Conservation (phyloP, 352 stramenopile genomes). For the Pythium pectinolyticum region DNA sequence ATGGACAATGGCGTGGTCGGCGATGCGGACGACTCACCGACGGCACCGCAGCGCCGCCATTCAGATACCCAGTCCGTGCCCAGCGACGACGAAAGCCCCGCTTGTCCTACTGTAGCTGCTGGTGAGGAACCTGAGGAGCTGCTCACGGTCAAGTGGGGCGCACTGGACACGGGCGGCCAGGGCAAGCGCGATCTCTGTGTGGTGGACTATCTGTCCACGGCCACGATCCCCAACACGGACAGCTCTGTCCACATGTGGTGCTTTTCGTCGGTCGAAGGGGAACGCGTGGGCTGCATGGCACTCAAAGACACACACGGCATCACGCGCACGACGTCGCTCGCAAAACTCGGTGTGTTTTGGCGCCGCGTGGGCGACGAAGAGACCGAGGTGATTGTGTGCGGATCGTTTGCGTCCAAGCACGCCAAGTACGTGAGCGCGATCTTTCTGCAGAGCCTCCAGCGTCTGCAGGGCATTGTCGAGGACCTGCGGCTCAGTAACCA, state of each 20-base stretch:
- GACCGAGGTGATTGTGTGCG: slow-evolving; percentile 78
- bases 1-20: background rate
- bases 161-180: slow-evolving; percentile 57
- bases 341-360: slow-evolving; percentile 77
- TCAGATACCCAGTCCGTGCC: slow-evolving; percentile 25
- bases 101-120: slow-evolving; percentile 12
- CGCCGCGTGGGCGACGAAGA: slow-evolving; percentile 62
- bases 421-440: slow-evolving; percentile 53
- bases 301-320: slow-evolving; percentile 75
- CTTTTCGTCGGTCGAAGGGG: slow-evolving; percentile 68
- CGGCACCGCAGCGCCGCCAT: background rate
- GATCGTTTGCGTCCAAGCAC: slow-evolving; percentile 74
- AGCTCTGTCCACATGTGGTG: slow-evolving; percentile 69
- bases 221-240: slow-evolving; percentile 61
- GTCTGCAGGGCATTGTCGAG: slow-evolving; percentile 66
- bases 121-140: slow-evolving; percentile 50
- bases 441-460: slow-evolving; percentile 50
- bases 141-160: slow-evolving; percentile 76
- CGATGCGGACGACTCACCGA: background rate
- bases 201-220: slow-evolving; percentile 70
- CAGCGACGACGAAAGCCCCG: slow-evolving; percentile 12
- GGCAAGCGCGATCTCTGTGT: slow-evolving; percentile 71
- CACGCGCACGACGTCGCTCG: slow-evolving; percentile 49
- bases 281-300: slow-evolving; percentile 76
- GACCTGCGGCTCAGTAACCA: slow-evolving; percentile 75